Base-by-base conservation (phyloP, 495 filamentous ascomycete genomes). In the Aspergillus taichungensis region DNA sequence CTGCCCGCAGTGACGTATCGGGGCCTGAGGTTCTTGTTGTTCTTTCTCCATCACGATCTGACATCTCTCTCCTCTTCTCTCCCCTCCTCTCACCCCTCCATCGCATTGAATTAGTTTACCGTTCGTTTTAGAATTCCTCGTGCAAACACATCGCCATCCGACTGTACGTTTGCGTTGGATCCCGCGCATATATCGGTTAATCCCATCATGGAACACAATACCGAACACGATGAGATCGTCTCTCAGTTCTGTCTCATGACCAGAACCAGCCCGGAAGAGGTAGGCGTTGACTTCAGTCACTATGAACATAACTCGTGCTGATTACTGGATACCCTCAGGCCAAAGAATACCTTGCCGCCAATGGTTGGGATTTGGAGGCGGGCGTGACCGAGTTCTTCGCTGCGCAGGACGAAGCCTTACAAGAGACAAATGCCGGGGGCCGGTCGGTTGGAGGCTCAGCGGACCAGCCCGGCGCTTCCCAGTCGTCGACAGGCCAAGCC, bases 191-290 rank as follows among this genome's bases (percentile, higher is more conserved):
- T 1, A 24, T 24, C 18, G 18, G 1, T 24, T 24, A 4, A 24
- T 24, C 18, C 18, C 50, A 64, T 48, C 44, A 80, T 80, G 76
- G 73, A 69, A 13, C 77, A 79, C 65, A 65, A 69, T 59, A 52
- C 61, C 30, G 74, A 82, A 53, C 80, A 80, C 46, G 83, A 90
- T 61, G 73, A 75, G 52, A 64, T 85, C 46, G 80, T 92, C 48
- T 74, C 76, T 52, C 71, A 84, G 61, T 89, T 95, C 64, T 80
- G 79, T 60, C 68, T 68, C 41, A 69, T 95, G 55, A 91, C 88
- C 3, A 79, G 82, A 14, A 72, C 76, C 13, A 63, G 73, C 8
- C 61, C 83, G 5, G 66, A 80, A 33, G 74, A 82, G 60, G 89
- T 91, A 73, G 56, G 70, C 51, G 49, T 33, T 32, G 12, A 28